Evolutionary conservation across 768 basidiomycete species (phyloP).

Genomic region (Psilocybe azurescens): DNA sequence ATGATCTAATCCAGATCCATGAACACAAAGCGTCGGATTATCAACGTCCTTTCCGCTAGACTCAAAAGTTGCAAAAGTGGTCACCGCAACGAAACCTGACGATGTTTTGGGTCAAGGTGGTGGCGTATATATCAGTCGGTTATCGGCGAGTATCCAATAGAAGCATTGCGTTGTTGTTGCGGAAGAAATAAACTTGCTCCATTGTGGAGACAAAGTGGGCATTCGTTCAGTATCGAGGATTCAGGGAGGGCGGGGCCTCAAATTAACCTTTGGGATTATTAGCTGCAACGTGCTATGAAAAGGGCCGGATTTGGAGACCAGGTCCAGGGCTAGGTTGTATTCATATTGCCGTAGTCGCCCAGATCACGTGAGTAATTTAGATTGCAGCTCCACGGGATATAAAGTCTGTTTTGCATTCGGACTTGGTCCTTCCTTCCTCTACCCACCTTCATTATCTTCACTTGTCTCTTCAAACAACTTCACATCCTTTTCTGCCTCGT

Average conservation of each 20-base stretch:
- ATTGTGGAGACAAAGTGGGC: slow-evolving; percentile 7
- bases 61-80: not conserved
- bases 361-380: slow-evolving; percentile 20
- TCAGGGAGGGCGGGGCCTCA: not conserved
- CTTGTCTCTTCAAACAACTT: slow-evolving; percentile 16
- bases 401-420: slow-evolving; percentile 18
- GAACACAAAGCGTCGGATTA: slow-evolving; percentile 3
- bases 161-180: not conserved
- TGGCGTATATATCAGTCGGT: not conserved
- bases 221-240: not conserved
- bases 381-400: slow-evolving; percentile 16
- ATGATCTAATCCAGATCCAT: slow-evolving; percentile 19
- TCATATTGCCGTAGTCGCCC: not conserved
- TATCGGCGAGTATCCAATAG: not conserved
- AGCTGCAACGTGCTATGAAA: not conserved
- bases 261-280: not conserved
- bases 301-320: not conserved
- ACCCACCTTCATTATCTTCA: slow-evolving; percentile 17
- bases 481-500: slow-evolving; percentile 12
- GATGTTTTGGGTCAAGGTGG: not conserved
- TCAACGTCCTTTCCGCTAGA: not conserved
- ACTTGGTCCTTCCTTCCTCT: slow-evolving; percentile 27
- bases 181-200: slow-evolving; percentile 10
- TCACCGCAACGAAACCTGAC: not conserved
- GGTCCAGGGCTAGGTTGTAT: not conserved